phyloP scores from a whole-genome alignment of 352 stramenopile genomes.

The Globisporangium orthogonon region DNA sequence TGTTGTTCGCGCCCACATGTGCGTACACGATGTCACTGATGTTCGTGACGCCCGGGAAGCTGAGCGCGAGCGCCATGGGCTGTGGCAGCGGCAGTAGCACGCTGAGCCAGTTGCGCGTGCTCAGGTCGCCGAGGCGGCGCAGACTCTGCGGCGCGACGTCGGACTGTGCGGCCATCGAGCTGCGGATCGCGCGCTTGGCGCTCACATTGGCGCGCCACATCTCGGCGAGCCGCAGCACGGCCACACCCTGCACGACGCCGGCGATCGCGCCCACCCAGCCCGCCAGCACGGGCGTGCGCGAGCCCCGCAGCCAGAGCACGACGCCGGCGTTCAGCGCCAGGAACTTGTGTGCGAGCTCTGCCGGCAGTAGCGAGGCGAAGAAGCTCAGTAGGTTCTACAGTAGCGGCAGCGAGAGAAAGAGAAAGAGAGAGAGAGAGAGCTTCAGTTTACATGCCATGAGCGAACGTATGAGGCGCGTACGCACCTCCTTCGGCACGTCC shows the following conservation, averaged over 20 bases:
- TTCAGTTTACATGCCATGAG: too few relatives aligned
- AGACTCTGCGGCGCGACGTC: slow-evolving; percentile 25
- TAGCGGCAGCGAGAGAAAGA: too few relatives aligned
- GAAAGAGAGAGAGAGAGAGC: too few relatives aligned
- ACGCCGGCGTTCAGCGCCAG: slow-evolving; percentile 16
- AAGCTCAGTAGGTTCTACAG: slow-evolving; percentile 1
- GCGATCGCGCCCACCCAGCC: slow-evolving; percentile 44
- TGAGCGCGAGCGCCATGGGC: slow-evolving; percentile 34
- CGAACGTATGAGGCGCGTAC: not conserved
- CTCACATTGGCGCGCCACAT: slow-evolving; percentile 42
- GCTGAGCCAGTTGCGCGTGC: slow-evolving; percentile 39
- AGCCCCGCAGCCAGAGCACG: slow-evolving; percentile 17
- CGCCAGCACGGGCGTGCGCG: slow-evolving; percentile 26
- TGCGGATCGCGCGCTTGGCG: slow-evolving; percentile 33
- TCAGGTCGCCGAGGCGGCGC: slow-evolving; percentile 36
- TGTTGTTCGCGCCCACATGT: slow-evolving; percentile 55
- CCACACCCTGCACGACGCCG: slow-evolving; percentile 35
- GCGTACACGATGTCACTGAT: slow-evolving; percentile 48
- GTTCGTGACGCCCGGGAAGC: slow-evolving; percentile 44
- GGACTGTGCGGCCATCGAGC: slow-evolving; percentile 23
- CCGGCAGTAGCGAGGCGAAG: not conserved
- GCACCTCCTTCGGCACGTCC: slow-evolving; percentile 35
- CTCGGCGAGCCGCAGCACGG: slow-evolving; percentile 20
- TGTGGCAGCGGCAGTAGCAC: slow-evolving; percentile 58
- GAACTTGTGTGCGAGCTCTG: slow-evolving; percentile 3